Conservation (phyloP, 805 yeast genomes). For the Candida maesae region DNA sequence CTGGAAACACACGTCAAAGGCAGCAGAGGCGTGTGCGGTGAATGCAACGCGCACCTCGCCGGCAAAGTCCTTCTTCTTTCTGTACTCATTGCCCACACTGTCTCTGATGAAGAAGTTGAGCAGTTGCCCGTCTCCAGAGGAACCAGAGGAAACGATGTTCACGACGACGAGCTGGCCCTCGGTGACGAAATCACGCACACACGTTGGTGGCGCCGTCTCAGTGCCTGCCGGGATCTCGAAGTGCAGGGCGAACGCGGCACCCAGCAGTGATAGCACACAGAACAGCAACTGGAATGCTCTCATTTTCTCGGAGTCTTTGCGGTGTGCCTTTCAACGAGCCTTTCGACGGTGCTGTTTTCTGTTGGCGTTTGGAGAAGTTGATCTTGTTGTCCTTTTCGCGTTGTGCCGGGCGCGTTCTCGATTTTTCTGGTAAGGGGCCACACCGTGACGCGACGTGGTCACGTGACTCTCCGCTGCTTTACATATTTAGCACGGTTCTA, state of each 20-base stretch:
- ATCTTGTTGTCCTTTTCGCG: slow-evolving; percentile 11
- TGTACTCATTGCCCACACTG: slow-evolving; percentile 80
- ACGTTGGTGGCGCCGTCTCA: slow-evolving; percentile 53
- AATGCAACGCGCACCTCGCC: slow-evolving; percentile 76
- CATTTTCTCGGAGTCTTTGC: too few species aligned
- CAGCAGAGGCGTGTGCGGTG: slow-evolving; percentile 76
- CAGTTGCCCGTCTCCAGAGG: slow-evolving; percentile 81
- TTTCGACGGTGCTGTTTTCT: too few species aligned
- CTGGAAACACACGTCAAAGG: slow-evolving; percentile 89
- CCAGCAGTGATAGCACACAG: slow-evolving; percentile 13
- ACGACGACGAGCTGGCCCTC: slow-evolving; percentile 87
- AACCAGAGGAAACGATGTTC: slow-evolving; percentile 70
- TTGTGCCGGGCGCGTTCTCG: too few species aligned
- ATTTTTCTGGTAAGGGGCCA: background rate
- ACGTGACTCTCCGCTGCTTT: too few species aligned
- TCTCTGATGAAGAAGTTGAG: slow-evolving; percentile 68
- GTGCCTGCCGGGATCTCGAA: slow-evolving; percentile 49
- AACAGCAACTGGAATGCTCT: slow-evolving; percentile 10
- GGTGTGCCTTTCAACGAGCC: too few species aligned
- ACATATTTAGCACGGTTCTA: too few species aligned
- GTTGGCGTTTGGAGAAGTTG: background rate
- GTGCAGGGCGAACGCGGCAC: slow-evolving; percentile 38
- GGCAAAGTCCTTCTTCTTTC: slow-evolving; percentile 69
- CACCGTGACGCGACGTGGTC: too few species aligned
- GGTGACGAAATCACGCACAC: slow-evolving; percentile 88